These are phyloP conservation scores for Comarum palustre DNA, from an alignment of 306 rosid species.

Conservation along the genomic window DNA sequence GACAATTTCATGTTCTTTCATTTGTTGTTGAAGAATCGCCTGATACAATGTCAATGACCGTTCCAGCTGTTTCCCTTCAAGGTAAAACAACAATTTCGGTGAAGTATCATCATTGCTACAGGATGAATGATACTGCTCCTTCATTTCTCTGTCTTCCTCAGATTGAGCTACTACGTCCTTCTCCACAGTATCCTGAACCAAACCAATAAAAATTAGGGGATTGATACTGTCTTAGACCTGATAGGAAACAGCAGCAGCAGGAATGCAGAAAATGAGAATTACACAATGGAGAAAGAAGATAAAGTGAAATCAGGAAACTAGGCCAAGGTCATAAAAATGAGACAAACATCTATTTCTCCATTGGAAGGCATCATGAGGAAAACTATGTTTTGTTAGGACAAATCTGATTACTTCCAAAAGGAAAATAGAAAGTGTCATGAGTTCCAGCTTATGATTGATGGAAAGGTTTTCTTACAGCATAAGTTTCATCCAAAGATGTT, in stretches of 20 bases:
- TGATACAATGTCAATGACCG: constrained; percentile 67
- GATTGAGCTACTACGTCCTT: constrained; percentile 40
- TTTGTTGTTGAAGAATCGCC: constrained; percentile 64
- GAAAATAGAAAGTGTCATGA: not conserved
- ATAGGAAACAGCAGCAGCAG: not conserved
- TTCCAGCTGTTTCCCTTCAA: constrained; percentile 68
- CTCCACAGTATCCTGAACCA: constrained; percentile 45
- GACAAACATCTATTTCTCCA: not conserved
- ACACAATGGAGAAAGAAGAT: not conserved
- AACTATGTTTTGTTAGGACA: not conserved
- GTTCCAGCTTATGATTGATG: not conserved
- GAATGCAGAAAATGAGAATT: not conserved
- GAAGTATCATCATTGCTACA: constrained; percentile 42
- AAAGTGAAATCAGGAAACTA: not conserved
- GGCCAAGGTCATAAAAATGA: not conserved
- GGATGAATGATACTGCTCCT: constrained; percentile 39
- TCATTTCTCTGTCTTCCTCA: constrained; percentile 41
- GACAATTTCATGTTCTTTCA: constrained; percentile 57
- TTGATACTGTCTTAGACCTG: constrained; percentile 4
- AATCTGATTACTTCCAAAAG: not conserved
- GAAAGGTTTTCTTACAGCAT: constrained; percentile 35
- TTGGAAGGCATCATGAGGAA: not conserved
- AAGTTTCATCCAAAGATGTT: constrained; percentile 44
- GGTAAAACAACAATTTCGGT: constrained; percentile 60
- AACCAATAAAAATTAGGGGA: constrained; percentile 18